These are phyloP conservation scores for Leccinum laetum DNA, from an alignment of 1,284 basidiomycete species.

Conservation along the genomic window DNA sequence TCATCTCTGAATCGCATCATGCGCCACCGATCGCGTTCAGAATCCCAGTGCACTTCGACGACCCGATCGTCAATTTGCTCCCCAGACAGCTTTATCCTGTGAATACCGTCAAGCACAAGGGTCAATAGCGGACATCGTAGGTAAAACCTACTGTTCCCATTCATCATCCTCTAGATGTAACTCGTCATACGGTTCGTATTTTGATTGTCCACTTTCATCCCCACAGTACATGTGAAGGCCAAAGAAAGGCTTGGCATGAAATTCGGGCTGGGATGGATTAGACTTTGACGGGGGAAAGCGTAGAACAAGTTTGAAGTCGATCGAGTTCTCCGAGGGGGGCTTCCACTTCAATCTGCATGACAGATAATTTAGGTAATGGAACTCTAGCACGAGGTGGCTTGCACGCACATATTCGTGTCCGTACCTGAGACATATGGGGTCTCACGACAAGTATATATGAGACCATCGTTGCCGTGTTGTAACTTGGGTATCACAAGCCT, in stretches of 20 bases:
- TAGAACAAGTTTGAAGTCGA: slow-evolving; percentile 95
- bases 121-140: background rate
- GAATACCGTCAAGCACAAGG: slow-evolving; percentile 10
- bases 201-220: slow-evolving; percentile 52
- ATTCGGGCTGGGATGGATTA: slow-evolving; percentile 70
- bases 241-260: slow-evolving; percentile 85
- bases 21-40: slow-evolving; percentile 66
- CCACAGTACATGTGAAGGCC: slow-evolving; percentile 81
- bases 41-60: slow-evolving; percentile 93
- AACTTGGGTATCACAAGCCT: slow-evolving; percentile 83
- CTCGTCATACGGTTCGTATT: slow-evolving; percentile 87
- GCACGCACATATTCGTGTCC: slow-evolving; percentile 91
- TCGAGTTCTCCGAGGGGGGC: slow-evolving; percentile 96
- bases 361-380: background rate
- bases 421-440: slow-evolving; percentile 89
- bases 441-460: slow-evolving; percentile 95
- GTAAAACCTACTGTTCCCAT: slow-evolving; percentile 81
- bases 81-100: slow-evolving; percentile 80
- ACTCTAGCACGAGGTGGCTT: slow-evolving; percentile 13
- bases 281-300: slow-evolving; percentile 78
- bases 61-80: slow-evolving; percentile 94
- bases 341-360: slow-evolving; percentile 94
- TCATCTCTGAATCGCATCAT: slow-evolving; percentile 93
- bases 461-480: slow-evolving; percentile 93
- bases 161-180: slow-evolving; percentile 88